Conservation (phyloP, 2,329 filamentous ascomycete genomes). For the Knufia fluminis region DNA sequence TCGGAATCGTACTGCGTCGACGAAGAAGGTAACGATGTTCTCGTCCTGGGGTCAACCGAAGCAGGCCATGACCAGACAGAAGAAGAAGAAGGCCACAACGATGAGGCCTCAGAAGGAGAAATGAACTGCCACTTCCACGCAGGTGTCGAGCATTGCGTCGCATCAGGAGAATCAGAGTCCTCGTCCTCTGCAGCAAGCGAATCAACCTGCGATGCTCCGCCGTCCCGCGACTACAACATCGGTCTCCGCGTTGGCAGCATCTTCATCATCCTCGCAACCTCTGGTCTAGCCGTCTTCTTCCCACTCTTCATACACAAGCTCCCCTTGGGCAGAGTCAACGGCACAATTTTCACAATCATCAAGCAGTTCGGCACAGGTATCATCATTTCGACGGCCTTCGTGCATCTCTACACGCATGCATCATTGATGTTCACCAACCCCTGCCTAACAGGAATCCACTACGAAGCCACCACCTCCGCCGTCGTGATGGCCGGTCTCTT, state of each 20-base stretch:
- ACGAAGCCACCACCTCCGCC: constrained; percentile 60
- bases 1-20: constrained; percentile 54
- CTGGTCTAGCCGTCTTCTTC: constrained; percentile 57
- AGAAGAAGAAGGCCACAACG: constrained; percentile 26
- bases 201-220: constrained; percentile 36
- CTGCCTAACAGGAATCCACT: constrained; percentile 57
- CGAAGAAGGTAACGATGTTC: constrained; percentile 51
- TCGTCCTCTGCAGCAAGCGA: constrained; percentile 14
- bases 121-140: constrained; percentile 50
- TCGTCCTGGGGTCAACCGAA: constrained; percentile 33
- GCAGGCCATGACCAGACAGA: constrained; percentile 23
- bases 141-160: constrained; percentile 44
- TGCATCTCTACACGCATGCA: constrained; percentile 59
- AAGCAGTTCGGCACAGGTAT: constrained; percentile 48
- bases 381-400: constrained; percentile 32
- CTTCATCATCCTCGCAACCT: constrained; percentile 62
- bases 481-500: constrained; percentile 68
- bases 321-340: constrained; percentile 42
- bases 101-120: constrained; percentile 18
- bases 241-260: constrained; percentile 60
- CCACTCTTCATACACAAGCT: constrained; percentile 56
- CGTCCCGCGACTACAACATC: constrained; percentile 52
- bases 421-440: constrained; percentile 62
- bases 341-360: constrained; percentile 50
- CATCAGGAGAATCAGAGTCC: constrained; percentile 35